These are phyloP conservation scores for Graphilbum fragrans DNA, from an alignment of 2,329 filamentous ascomycete species.

Conservation along the genomic window DNA sequence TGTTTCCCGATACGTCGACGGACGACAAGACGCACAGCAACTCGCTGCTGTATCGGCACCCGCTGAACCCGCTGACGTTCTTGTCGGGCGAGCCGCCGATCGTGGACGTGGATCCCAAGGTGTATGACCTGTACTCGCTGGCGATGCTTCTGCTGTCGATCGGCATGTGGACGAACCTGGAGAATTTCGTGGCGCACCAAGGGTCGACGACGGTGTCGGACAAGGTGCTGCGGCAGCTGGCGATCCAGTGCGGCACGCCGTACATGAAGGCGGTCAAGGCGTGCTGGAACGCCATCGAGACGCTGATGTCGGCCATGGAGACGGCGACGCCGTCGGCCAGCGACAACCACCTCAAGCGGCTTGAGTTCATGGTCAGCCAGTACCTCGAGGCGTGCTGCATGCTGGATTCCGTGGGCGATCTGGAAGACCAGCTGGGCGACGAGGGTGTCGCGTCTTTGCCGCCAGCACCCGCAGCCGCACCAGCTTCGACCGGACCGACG, in stretches of 20 bases:
- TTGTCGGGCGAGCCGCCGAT: conserved; percentile 27
- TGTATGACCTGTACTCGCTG: conserved; percentile 59
- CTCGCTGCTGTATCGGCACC: conserved; percentile 50
- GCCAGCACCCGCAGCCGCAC: no score
- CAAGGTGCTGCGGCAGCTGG: conserved; percentile 49
- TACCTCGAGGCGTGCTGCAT: conserved; percentile 52
- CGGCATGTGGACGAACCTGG: conserved; percentile 61
- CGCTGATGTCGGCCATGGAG: conserved; percentile 31
- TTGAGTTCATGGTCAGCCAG: conserved; percentile 42
- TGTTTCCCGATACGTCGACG: conserved; percentile 45
- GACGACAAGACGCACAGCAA: conserved; percentile 13
- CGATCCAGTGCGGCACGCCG: conserved; percentile 57
- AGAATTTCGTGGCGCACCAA: conserved; percentile 33
- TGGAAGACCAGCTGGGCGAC: conserved; percentile 29
- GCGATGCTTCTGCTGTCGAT: conserved; percentile 63
- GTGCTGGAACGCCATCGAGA: conserved; percentile 60
- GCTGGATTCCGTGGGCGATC: conserved; percentile 43
- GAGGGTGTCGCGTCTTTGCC: neutral
- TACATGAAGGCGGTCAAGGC: conserved; percentile 65
- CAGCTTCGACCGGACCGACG: no score
- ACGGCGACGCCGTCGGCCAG: conserved; percentile 22
- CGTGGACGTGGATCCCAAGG: conserved; percentile 40
- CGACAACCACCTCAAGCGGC: conserved; percentile 38
- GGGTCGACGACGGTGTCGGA: conserved; percentile 42
- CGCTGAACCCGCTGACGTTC: conserved; percentile 44